Percentiles rank a stretch among this genome's conserved stretches.
Evolutionary conservation across 2,329 filamentous ascomycete genomes (phyloP).

Genomic region (Delphinella strobiligena): DNA sequence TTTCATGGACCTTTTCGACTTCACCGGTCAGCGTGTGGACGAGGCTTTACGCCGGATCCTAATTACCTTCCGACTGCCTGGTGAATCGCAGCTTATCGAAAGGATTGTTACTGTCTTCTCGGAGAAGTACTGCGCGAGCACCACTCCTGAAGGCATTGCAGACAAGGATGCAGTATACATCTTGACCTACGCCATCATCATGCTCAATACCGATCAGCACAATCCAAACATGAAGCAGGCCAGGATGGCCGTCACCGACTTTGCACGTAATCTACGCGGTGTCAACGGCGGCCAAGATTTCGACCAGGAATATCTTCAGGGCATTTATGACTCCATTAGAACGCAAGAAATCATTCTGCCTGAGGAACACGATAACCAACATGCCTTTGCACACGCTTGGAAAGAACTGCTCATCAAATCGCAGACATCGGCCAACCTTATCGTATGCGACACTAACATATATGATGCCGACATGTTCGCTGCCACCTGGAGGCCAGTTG

Average conservation of each 20-base stretch:
- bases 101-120: slow-evolving; percentile 81
- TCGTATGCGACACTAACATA: slow-evolving; percentile 79
- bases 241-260: slow-evolving; percentile 76
- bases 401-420: slow-evolving; percentile 84
- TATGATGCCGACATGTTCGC: slow-evolving; percentile 98
- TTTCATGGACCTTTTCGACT: slow-evolving; percentile 82
- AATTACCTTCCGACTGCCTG: slow-evolving; percentile 84
- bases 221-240: slow-evolving; percentile 79
- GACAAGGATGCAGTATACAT: slow-evolving; percentile 84
- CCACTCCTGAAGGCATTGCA: slow-evolving; percentile 60
- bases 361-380: slow-evolving; percentile 92
- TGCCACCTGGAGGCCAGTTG: slow-evolving; percentile 86
- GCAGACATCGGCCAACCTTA: slow-evolving; percentile 58
- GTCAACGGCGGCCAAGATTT: slow-evolving; percentile 83
- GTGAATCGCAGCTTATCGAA: slow-evolving; percentile 86
- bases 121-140: slow-evolving; percentile 66
- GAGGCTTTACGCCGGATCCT: slow-evolving; percentile 81
- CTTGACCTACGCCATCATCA: slow-evolving; percentile 89
- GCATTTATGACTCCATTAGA: slow-evolving; percentile 84
- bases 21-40: slow-evolving; percentile 73
- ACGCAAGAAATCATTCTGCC: slow-evolving; percentile 91
- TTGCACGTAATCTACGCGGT: slow-evolving; percentile 78
- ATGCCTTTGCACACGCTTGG: slow-evolving; percentile 96
- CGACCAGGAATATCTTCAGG: slow-evolving; percentile 65
- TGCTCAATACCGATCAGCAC: slow-evolving; percentile 94